These are phyloP conservation scores for Mycosphaerella sp. DNA, from an alignment of 2,329 filamentous ascomycete genomes.

Conservation along the genomic window DNA sequence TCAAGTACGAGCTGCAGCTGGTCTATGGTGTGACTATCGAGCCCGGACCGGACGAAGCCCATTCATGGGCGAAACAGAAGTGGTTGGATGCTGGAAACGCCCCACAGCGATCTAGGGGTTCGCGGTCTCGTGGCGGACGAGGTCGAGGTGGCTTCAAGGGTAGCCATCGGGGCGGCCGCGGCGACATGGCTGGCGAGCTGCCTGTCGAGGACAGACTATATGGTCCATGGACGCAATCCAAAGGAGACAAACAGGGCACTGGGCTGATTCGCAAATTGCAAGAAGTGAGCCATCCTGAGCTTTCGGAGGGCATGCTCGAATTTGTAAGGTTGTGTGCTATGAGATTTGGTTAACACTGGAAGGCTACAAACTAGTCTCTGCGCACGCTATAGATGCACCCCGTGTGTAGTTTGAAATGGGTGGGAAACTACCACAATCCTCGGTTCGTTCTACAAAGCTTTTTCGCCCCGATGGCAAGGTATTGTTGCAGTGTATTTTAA, in stretches of 20 bases:
- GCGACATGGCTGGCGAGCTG: not conserved
- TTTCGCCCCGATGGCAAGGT: too few species aligned
- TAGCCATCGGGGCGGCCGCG: not conserved
- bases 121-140: constrained; percentile 16
- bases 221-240: constrained; percentile 36
- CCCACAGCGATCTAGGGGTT: constrained; percentile 16
- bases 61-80: constrained; percentile 26
- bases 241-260: constrained; percentile 34
- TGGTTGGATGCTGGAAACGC: constrained; percentile 16
- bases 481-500: too few species aligned
- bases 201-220: constrained; percentile 23
- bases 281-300: constrained; percentile 28
- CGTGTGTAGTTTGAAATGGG: too few species aligned
- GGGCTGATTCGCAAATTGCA: constrained; percentile 29
- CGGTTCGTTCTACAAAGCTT: too few species aligned
- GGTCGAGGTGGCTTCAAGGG: constrained; percentile 5
- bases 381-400: too few species aligned
- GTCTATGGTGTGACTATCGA: constrained; percentile 35
- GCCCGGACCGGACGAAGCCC: constrained; percentile 30
- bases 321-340: constrained; percentile 42
- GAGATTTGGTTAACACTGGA: constrained; percentile 30
- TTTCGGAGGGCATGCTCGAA: constrained; percentile 38
- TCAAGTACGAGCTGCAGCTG: constrained; percentile 32
- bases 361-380: too few species aligned
- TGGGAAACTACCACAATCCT: too few species aligned